Percentiles rank a stretch among this genome's conserved stretches.
phyloP scores from a whole-genome alignment of 768 basidiomycete species.

The Pleurotus djamor region DNA sequence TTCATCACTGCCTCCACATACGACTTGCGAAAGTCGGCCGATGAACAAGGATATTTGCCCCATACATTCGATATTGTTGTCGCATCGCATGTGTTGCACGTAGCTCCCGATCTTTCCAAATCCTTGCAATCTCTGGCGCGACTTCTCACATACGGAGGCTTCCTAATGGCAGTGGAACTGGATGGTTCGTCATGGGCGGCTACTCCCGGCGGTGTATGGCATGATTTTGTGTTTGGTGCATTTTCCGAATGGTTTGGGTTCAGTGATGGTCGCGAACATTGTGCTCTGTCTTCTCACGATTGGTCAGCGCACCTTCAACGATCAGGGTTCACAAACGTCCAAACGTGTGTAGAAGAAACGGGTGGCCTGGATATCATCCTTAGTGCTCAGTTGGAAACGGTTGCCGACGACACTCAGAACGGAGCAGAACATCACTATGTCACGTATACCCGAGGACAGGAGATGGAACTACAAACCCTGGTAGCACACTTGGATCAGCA shows the following conservation, averaged over 20 bases:
- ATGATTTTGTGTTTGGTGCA: neutral
- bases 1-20: neutral
- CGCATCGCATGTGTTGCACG: neutral
- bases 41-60: neutral
- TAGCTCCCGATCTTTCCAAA: neutral
- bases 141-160: neutral
- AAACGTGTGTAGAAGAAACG: neutral
- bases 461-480: neutral
- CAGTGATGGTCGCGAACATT: neutral
- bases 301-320: neutral
- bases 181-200: neutral
- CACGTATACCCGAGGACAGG: neutral
- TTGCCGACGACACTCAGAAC: neutral
- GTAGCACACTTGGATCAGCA: neutral
- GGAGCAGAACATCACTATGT: neutral
- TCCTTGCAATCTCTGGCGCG: neutral
- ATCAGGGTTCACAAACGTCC: neutral
- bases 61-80: neutral
- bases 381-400: neutral
- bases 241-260: neutral
- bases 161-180: neutral
- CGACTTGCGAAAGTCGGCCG: neutral
- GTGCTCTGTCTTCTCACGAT: neutral
- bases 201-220: neutral
- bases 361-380: neutral